A percentile compares a stretch with the other conserved stretches of the same genome.
Conservation (phyloP, 352 stramenopile species). For the Phytophthora sp. region DNA sequence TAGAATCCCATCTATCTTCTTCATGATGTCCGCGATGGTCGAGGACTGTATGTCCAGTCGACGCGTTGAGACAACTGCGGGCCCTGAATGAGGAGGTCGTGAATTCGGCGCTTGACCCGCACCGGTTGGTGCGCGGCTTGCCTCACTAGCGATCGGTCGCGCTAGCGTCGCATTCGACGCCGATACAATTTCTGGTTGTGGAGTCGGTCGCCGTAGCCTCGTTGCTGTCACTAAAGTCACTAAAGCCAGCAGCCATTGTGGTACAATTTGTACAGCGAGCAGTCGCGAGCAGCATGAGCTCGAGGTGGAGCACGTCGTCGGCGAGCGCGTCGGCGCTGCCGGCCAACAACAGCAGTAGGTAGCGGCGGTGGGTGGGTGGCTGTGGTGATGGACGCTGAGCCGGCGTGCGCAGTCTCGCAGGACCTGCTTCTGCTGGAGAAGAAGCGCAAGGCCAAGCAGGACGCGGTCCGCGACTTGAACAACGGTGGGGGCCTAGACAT, state of each 20-base stretch:
- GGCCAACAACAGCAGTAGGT: slow-evolving; percentile 14
- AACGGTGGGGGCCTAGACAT: slow-evolving; percentile 30
- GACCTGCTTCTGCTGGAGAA: slow-evolving; percentile 62
- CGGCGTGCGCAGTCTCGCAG: slow-evolving; percentile 23
- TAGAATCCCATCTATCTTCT: too few relatives aligned
- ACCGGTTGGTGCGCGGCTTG: too few relatives aligned
- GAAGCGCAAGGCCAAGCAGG: slow-evolving; percentile 54
- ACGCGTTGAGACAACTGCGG: too few relatives aligned
- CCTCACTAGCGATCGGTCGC: too few relatives aligned
- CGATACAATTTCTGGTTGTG: too few relatives aligned
- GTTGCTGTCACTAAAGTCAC: too few relatives aligned
- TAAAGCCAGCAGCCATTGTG: not conserved
- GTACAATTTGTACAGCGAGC: not conserved
- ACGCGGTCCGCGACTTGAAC: slow-evolving; percentile 51
- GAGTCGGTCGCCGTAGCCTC: too few relatives aligned
- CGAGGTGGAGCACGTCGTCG: slow-evolving; percentile 6
- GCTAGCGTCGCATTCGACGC: too few relatives aligned
- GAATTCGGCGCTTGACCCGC: too few relatives aligned
- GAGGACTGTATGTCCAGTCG: too few relatives aligned
- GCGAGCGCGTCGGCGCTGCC: not conserved
- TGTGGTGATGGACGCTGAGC: not conserved
- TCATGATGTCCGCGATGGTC: too few relatives aligned
- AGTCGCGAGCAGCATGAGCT: slow-evolving; percentile 10
- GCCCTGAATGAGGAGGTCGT: too few relatives aligned
- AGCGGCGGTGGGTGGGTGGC: not conserved